phyloP scores from a whole-genome alignment of 257 asterid genomes.

The Penstemon eatonii region DNA sequence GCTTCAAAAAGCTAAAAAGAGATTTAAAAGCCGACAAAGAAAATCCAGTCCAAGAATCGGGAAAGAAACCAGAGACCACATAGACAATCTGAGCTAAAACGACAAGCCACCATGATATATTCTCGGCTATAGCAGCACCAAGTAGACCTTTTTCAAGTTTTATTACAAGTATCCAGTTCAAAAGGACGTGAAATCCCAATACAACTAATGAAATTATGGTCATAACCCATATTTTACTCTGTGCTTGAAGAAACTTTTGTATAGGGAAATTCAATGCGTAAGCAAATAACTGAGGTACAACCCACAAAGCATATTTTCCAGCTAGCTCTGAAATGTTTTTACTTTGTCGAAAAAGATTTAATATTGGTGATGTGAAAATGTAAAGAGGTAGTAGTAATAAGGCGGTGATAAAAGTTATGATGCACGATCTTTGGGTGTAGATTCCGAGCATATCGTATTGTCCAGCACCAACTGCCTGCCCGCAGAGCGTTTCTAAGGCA shows the following conservation, averaged over 20 bases:
- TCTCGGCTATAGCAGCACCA: slow-evolving; percentile 87
- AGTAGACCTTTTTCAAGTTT: slow-evolving; percentile 54
- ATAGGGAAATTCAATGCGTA: slow-evolving; percentile 73
- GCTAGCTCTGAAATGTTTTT: slow-evolving; percentile 51
- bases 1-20: slow-evolving; percentile 57
- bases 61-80: slow-evolving; percentile 64
- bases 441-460: slow-evolving; percentile 66
- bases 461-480: slow-evolving; percentile 87
- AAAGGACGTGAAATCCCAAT: slow-evolving; percentile 56
- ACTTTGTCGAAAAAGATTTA: slow-evolving; percentile 50
- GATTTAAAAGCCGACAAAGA: slow-evolving; percentile 61
- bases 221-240: slow-evolving; percentile 88
- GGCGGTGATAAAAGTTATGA: slow-evolving; percentile 53
- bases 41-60: slow-evolving; percentile 83
- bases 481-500: slow-evolving; percentile 86
- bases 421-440: slow-evolving; percentile 73
- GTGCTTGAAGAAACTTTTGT: slow-evolving; percentile 84
- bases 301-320: slow-evolving; percentile 68
- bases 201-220: slow-evolving; percentile 48
- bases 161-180: slow-evolving; percentile 67
- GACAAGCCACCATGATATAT: slow-evolving; percentile 78
- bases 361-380: slow-evolving; percentile 53
- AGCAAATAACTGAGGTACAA: slow-evolving; percentile 73
- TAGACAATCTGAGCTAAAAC: slow-evolving; percentile 73
- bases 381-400: slow-evolving; percentile 57